A percentile compares a stretch with the other conserved stretches of the same genome.
phyloP scores from a whole-genome alignment of 495 filamentous ascomycete species.

The Rostrohypoxylon terebratum region DNA sequence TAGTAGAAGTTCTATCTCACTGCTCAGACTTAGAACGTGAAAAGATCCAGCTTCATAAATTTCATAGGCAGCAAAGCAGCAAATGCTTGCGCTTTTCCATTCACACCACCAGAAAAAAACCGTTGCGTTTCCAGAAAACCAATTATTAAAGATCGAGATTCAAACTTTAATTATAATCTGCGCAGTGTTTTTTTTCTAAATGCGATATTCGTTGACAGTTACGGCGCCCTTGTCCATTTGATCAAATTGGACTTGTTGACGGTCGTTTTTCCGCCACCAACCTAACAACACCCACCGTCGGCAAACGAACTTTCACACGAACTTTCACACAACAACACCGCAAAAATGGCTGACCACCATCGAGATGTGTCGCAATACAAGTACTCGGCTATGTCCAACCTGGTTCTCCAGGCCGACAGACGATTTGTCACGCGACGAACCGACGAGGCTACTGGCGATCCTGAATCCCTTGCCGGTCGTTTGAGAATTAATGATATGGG shows the following conservation, averaged over 20 bases:
- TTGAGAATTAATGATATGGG: conserved; percentile 97
- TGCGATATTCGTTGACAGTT: conserved; percentile 44
- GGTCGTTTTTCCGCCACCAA: conserved; percentile 24
- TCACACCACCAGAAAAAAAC: neutral
- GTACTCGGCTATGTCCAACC: conserved; percentile 99
- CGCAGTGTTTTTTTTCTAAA: conserved; percentile 45
- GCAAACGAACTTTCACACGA: conserved; percentile 14
- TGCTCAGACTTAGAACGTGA: conserved; percentile 20
- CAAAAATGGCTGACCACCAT: conserved; percentile 84
- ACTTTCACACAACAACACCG: conserved; percentile 23
- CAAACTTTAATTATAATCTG: conserved; percentile 33
- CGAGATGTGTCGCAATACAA: conserved; percentile 96
- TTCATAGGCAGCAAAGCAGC: conserved; percentile 27
- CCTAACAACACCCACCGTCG: conserved; percentile 15
- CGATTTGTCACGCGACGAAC: conserved; percentile 91
- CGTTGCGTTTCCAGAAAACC: conserved; percentile 32
- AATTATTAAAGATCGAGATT: conserved; percentile 23
- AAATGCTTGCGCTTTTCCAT: conserved; percentile 2
- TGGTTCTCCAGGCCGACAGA: conserved; percentile 99
- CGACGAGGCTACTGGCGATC: conserved; percentile 96
- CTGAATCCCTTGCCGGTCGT: conserved; percentile 94
- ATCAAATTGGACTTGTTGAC: conserved; percentile 49
- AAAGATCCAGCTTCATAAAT: conserved; percentile 42
- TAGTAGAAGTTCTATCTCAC: conserved; percentile 7
- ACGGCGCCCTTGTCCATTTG: conserved; percentile 47